Percentiles rank a stretch among this genome's conserved stretches.
Evolutionary conservation across 768 basidiomycete species (phyloP).

Genomic region (Pleurotus sapidus): DNA sequence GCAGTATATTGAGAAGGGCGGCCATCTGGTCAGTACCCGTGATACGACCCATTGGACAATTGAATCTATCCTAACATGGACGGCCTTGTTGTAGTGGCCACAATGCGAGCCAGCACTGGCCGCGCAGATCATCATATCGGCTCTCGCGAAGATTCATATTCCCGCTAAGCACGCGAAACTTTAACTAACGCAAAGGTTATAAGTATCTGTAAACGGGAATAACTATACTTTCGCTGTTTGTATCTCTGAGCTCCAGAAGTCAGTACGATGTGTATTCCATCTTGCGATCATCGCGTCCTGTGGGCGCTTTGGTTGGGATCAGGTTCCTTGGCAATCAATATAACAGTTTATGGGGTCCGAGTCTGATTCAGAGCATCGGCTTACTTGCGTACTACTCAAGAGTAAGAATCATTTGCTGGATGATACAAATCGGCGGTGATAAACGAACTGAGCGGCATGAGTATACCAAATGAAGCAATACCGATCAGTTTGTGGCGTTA

Average conservation of each 20-base stretch:
- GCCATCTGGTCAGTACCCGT: slow-evolving; percentile 14
- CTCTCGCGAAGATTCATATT: slow-evolving; percentile 2
- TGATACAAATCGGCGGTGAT: no score
- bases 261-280: no score
- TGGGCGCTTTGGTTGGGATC: no score
- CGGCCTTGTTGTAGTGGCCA: neutral
- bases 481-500: slow-evolving; percentile 4
- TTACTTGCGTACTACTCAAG: neutral
- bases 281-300: no score
- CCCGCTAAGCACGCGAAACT: neutral
- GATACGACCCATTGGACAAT: neutral
- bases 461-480: neutral
- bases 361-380: neutral
- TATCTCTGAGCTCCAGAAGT: no score
- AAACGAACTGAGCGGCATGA: neutral
- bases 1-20: slow-evolving; percentile 16
- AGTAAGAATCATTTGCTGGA: no score
- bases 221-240: no score
- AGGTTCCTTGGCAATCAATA: no score
- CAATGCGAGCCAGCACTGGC: slow-evolving; percentile 1
- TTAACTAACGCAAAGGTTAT: neutral
- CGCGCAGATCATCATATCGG: slow-evolving; percentile 1
- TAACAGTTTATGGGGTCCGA: no score
- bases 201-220: no score
- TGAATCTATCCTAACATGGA: neutral